Evolutionary conservation across 495 filamentous ascomycete genomes (phyloP).

Genomic region (Aspergillus homomorphus): DNA sequence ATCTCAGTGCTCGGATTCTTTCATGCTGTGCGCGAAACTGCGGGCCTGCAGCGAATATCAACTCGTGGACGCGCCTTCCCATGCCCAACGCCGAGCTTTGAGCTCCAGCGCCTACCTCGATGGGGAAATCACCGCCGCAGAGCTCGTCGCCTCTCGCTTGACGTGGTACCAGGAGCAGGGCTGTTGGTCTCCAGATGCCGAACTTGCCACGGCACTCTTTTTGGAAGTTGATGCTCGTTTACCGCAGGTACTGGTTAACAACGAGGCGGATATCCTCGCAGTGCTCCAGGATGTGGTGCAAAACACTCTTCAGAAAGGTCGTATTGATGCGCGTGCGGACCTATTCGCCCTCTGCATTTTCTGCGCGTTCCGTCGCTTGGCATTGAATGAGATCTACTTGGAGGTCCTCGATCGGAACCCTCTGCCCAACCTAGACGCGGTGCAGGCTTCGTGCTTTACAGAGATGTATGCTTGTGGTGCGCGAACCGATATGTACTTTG

Average conservation of each 20-base stretch:
- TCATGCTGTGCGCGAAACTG: slow-evolving; percentile 9
- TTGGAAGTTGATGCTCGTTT: slow-evolving; percentile 10
- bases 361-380: slow-evolving; percentile 14
- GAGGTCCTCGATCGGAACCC: slow-evolving; percentile 18
- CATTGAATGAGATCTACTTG: slow-evolving; percentile 18
- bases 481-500: slow-evolving; percentile 17
- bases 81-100: slow-evolving; percentile 11
- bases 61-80: slow-evolving; percentile 13
- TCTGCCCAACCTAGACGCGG: slow-evolving; percentile 14
- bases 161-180: slow-evolving; percentile 15
- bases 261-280: slow-evolving; percentile 9
- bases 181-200: slow-evolving; percentile 6
- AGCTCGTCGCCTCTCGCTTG: slow-evolving; percentile 14
- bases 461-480: slow-evolving; percentile 19
- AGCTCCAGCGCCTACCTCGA: slow-evolving; percentile 16
- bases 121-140: slow-evolving; percentile 9
- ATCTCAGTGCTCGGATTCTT: slow-evolving; percentile 7
- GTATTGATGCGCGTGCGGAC: slow-evolving; percentile 11
- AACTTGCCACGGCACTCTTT: slow-evolving; percentile 7
- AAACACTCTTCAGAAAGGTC: not conserved
- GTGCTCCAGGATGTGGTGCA: slow-evolving; percentile 6
- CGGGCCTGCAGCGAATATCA: slow-evolving; percentile 18
- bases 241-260: slow-evolving; percentile 7
- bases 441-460: slow-evolving; percentile 16
- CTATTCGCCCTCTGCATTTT: slow-evolving; percentile 15